Base-by-base conservation (phyloP, 805 yeast species). In the Candida bentonensis region DNA sequence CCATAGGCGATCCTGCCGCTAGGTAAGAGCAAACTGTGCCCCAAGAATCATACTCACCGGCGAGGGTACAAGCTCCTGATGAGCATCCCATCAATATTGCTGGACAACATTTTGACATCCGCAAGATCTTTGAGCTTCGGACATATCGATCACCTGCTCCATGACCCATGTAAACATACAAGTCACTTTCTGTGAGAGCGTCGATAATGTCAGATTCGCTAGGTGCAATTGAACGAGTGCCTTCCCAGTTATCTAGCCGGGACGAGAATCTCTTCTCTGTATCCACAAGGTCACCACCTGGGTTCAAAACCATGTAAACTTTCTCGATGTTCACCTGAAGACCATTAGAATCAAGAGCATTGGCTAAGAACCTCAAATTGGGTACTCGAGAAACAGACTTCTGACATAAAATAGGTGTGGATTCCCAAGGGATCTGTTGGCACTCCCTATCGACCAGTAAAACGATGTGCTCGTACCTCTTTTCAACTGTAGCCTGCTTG, bases 91-190 rank as follows among this genome's bases (percentile, higher is more conserved):
- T 63, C 21, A 92, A 65, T 39, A 87, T 66, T 0, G 65, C 49
- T 1, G 69, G 62, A 13, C 62, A 50, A 44, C 68, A 58, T 4
- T 27, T 21, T 15, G 44, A 22, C 73, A 68, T 57, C 9, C 64
- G 62, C 44, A 73, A 73, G 39, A 87, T 61, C 0, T 72, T 61
- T 3, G 76, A 68, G 1, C 79, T 66, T 23, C 77, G 68, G 9
- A 85, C 64, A 55, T 78, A 86, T 49, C 82, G 87, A 49, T 85
- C 89, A n/a, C 97, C 96, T 3, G 96, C 92, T 0, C 97, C 96
- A 62, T 92, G 99, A 0, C 99, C 99, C 45, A 88, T 68, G 58
- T 84, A 92, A 0, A 89, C 65, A 51, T 81, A 82, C 5, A 83
- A 50, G 30, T 73, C 68, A 1, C 72, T 61, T 1, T 54, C 41